A percentile compares a stretch with the other conserved stretches of the same genome.
Evolutionary conservation across 306 rosid genomes (phyloP).

Genomic region (Cicer cuneatum): DNA sequence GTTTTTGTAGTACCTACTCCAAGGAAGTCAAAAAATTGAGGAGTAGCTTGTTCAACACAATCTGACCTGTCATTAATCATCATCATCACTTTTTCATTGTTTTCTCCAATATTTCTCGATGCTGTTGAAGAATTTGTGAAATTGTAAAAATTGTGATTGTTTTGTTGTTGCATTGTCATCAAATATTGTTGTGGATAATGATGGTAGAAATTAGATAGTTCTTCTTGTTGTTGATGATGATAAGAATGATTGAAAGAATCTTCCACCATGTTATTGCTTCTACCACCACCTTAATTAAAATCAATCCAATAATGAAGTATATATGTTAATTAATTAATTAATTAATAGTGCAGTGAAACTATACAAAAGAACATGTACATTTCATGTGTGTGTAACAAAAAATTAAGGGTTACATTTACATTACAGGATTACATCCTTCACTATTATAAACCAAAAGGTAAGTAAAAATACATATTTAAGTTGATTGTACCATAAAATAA

Average conservation of each 20-base stretch:
- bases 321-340: background rate
- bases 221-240: background rate
- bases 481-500: background rate
- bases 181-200: constrained; percentile 44
- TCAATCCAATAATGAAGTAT: background rate
- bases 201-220: constrained; percentile 36
- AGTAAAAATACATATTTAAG: background rate
- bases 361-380: background rate
- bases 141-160: constrained; percentile 44
- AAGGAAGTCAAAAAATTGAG: constrained; percentile 82
- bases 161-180: constrained; percentile 48
- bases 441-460: background rate
- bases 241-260: constrained; percentile 36
- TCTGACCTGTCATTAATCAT: constrained; percentile 42
- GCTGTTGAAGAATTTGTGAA: constrained; percentile 48
- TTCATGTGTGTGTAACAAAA: background rate
- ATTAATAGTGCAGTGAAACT: background rate
- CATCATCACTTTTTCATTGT: constrained; percentile 37
- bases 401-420: background rate
- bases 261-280: constrained; percentile 45
- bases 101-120: constrained; percentile 38
- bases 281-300: constrained; percentile 47
- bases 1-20: constrained; percentile 79
- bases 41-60: constrained; percentile 55
- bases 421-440: background rate